Evolutionary conservation across 805 yeast species (phyloP).

Genomic region (Debaryomyces tyrocola): DNA sequence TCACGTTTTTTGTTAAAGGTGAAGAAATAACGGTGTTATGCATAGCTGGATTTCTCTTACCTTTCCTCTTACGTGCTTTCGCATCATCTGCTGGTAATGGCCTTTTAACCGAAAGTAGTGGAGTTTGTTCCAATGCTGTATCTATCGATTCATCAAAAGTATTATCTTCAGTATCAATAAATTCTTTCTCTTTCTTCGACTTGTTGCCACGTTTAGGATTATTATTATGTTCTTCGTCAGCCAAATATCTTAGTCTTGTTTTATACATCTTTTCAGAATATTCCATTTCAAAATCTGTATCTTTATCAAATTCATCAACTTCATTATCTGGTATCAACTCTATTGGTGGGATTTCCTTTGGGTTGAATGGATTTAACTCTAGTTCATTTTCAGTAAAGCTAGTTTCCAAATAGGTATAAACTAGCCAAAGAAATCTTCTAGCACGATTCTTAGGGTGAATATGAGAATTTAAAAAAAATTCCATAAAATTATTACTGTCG

Average conservation of each 20-base stretch:
- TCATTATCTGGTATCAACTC: conserved; percentile 29
- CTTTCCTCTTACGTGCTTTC: conserved; percentile 8
- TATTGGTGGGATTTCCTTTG: conserved; percentile 36
- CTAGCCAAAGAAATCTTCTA: conserved; percentile 74
- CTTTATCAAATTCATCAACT: conserved; percentile 38
- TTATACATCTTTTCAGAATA: conserved; percentile 50
- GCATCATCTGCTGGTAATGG: conserved; percentile 3
- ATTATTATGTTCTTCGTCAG: conserved; percentile 37
- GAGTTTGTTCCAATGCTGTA: neutral
- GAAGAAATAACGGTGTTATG: conserved; percentile 12
- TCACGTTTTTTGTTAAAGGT: conserved; percentile 11
- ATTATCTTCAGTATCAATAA: conserved; percentile 5
- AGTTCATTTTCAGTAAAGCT: conserved; percentile 53
- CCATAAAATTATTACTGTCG: conserved; percentile 55
- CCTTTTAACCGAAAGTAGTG: conserved; percentile 2
- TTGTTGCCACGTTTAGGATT: conserved; percentile 34
- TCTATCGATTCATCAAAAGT: conserved; percentile 2
- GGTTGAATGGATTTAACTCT: conserved; percentile 58
- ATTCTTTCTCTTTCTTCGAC: conserved; percentile 23
- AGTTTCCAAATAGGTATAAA: conserved; percentile 80
- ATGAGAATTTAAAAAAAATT: conserved; percentile 64
- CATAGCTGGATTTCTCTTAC: conserved; percentile 9
- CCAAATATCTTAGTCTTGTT: conserved; percentile 39
- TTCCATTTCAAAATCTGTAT: conserved; percentile 48
- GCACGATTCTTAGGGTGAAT: conserved; percentile 69